These are phyloP conservation scores for Arachnomyces sp. DNA, from an alignment of 2,329 filamentous ascomycete genomes.

Conservation along the genomic window DNA sequence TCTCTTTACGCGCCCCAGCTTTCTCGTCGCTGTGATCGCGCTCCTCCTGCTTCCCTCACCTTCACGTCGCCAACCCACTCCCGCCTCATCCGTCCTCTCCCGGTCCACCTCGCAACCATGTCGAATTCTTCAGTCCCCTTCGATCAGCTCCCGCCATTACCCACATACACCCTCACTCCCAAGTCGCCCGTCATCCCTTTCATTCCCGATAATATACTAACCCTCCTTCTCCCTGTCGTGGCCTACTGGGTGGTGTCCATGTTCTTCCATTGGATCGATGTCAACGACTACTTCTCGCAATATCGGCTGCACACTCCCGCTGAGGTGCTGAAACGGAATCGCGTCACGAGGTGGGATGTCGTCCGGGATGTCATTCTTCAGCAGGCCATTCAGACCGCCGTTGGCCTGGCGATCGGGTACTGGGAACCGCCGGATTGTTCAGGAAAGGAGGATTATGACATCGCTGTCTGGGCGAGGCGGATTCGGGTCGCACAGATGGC, in stretches of 20 bases:
- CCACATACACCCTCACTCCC: slow-evolving; percentile 64
- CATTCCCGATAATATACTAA: slow-evolving; percentile 72
- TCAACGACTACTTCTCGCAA: slow-evolving; percentile 74
- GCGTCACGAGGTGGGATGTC: slow-evolving; percentile 74
- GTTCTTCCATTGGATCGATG: slow-evolving; percentile 81
- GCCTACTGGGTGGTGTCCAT: slow-evolving; percentile 84
- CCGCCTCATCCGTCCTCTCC: too few species aligned
- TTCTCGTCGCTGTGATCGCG: not conserved
- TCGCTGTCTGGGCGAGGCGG: slow-evolving; percentile 82
- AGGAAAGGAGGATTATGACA: slow-evolving; percentile 75
- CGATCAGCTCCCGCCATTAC: slow-evolving; percentile 68
- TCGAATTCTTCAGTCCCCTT: slow-evolving; percentile 26
- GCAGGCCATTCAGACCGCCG: slow-evolving; percentile 76
- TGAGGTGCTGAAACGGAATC: slow-evolving; percentile 80
- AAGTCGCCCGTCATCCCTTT: slow-evolving; percentile 65
- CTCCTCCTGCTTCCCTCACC: too few species aligned
- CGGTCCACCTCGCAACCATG: slow-evolving; percentile 3
- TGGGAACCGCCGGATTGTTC: slow-evolving; percentile 65
- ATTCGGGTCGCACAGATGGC: slow-evolving; percentile 69
- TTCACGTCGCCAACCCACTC: too few species aligned
- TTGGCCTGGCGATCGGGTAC: slow-evolving; percentile 58
- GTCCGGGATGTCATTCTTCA: slow-evolving; percentile 86
- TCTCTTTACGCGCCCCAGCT: not conserved
- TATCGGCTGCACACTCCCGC: slow-evolving; percentile 93
- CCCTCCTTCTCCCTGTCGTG: slow-evolving; percentile 65